A percentile compares a stretch with the other conserved stretches of the same genome.
phyloP scores from a whole-genome alignment of 140 eudicot species.

The Oenanthe javanica region DNA sequence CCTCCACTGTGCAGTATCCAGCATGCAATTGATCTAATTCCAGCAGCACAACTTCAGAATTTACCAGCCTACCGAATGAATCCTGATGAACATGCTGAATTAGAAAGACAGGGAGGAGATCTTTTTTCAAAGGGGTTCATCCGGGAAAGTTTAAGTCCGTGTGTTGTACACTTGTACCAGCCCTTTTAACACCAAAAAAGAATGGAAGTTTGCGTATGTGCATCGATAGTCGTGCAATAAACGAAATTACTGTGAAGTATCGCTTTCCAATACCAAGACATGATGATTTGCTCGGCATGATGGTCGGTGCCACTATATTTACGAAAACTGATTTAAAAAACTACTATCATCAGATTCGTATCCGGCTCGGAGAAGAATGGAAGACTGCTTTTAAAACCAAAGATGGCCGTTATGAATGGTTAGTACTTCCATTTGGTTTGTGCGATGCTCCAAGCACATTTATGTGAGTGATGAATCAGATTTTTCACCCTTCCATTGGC shows the following conservation, averaged over 20 bases:
- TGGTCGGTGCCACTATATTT: not conserved
- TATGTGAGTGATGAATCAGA: too few relatives aligned
- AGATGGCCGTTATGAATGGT: too few relatives aligned
- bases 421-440: too few relatives aligned
- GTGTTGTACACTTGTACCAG: not conserved
- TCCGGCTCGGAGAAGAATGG: too few relatives aligned
- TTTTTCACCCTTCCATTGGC: too few relatives aligned
- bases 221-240: too few relatives aligned
- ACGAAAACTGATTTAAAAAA: too few relatives aligned
- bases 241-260: too few relatives aligned
- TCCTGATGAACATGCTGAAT: constrained; percentile 5
- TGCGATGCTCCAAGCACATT: too few relatives aligned
- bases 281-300: not conserved
- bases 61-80: not conserved
- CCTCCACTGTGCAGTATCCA: not conserved
- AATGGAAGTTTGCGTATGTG: not conserved
- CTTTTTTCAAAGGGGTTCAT: not conserved
- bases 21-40: not conserved
- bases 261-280: not conserved
- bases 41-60: constrained; percentile 9
- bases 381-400: too few relatives aligned
- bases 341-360: too few relatives aligned
- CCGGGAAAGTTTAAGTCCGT: not conserved
- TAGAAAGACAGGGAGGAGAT: not conserved
- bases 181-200: not conserved